Evolutionary conservation across 352 stramenopile genomes (phyloP).

Genomic region (Plasmopara viticola): DNA sequence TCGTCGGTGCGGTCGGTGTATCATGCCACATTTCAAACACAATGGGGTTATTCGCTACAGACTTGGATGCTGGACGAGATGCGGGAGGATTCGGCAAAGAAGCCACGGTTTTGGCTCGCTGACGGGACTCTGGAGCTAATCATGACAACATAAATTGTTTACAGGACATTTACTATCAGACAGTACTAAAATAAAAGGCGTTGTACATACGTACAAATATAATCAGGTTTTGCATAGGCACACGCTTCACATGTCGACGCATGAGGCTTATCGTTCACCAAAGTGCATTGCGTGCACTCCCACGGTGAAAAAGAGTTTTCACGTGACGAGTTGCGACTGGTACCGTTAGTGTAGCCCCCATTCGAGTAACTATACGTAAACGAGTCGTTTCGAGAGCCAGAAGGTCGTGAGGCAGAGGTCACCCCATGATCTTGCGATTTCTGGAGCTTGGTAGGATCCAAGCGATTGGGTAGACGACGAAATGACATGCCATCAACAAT

Average conservation of each 20-base stretch:
- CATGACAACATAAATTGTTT: not conserved
- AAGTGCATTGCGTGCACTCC: constrained; percentile 65
- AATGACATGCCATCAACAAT: constrained; percentile 80
- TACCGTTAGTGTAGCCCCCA: constrained; percentile 9
- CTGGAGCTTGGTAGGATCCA: constrained; percentile 38
- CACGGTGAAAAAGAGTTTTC: constrained; percentile 59
- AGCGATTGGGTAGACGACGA: constrained; percentile 58
- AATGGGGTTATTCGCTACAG: constrained; percentile 9
- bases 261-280: constrained; percentile 73
- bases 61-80: constrained; percentile 16
- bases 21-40: constrained; percentile 27
- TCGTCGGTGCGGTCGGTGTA: constrained; percentile 6
- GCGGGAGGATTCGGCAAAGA: constrained; percentile 16
- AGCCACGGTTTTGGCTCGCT: constrained; percentile 42
- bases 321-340: constrained; percentile 31
- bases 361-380: constrained; percentile 42
- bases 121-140: constrained; percentile 38
- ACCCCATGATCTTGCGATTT: constrained; percentile 24
- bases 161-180: not conserved
- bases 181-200: not conserved
- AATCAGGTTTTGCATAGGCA: constrained; percentile 48
- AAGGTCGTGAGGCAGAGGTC: constrained; percentile 20
- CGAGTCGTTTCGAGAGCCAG: constrained; percentile 26
- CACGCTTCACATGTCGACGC: constrained; percentile 73
- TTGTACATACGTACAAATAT: constrained; percentile 44